phyloP scores from a whole-genome alignment of 495 filamentous ascomycete species.

The Pyrenopolyporus hunteri region DNA sequence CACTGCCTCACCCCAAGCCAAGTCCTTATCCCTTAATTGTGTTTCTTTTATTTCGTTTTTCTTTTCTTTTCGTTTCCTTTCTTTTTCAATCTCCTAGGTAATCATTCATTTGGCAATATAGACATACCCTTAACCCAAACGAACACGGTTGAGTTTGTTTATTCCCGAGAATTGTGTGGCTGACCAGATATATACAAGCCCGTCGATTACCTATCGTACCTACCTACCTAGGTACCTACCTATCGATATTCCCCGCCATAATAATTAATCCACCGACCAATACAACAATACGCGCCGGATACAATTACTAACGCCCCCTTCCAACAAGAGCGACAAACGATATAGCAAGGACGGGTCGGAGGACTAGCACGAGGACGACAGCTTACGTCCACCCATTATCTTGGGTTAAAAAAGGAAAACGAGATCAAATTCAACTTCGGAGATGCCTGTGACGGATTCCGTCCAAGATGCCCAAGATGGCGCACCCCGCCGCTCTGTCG shows the following conservation, averaged over 20 bases:
- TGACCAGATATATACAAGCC: conserved; percentile 27
- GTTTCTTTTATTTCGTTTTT: conserved; percentile 4
- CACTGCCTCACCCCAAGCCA: conserved; percentile 18
- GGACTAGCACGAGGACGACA: background rate
- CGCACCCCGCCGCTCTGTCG: conserved; percentile 20
- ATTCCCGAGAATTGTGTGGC: conserved; percentile 15
- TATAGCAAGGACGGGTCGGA: conserved; percentile 1
- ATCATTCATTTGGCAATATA: no score
- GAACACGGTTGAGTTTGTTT: background rate
- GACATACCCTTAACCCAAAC: background rate
- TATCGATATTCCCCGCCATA: conserved; percentile 3
- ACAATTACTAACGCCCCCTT: background rate
- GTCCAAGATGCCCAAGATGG: conserved; percentile 39
- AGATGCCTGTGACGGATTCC: conserved; percentile 36
- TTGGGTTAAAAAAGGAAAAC: background rate
- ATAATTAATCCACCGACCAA: conserved; percentile 6
- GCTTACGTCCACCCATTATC: background rate
- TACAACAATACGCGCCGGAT: background rate
- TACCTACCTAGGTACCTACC: background rate
- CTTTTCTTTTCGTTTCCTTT: conserved; percentile 5
- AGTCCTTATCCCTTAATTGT: background rate
- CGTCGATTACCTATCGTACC: no score
- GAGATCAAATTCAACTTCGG: conserved; percentile 2
- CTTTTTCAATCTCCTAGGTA: no score
- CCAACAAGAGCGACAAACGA: background rate